Conservation (phyloP, 2,329 filamentous ascomycete genomes). For the Alternaria sp. region DNA sequence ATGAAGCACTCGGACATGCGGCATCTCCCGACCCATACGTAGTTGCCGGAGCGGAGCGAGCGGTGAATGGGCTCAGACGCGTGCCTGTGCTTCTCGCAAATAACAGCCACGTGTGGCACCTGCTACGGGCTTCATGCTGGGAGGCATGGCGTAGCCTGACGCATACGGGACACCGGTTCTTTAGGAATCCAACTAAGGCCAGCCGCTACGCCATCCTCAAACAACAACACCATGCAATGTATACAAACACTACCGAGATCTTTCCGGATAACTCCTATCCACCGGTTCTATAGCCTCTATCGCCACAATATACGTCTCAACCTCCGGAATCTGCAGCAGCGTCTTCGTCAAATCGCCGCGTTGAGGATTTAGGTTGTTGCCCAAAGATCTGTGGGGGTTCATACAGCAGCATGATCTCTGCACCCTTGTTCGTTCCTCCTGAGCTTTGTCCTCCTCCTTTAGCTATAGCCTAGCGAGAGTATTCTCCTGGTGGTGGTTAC, state of each 20-base stretch:
- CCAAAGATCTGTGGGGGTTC: background rate
- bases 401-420: background rate
- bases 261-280: background rate
- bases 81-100: conserved; percentile 1
- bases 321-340: background rate
- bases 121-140: conserved; percentile 18
- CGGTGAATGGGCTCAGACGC: background rate
- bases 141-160: conserved; percentile 11
- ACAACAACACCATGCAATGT: conserved; percentile 11
- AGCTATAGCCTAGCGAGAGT: background rate
- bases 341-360: background rate
- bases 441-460: background rate
- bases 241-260: background rate
- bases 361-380: background rate
- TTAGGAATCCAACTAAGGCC: conserved; percentile 9
- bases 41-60: background rate
- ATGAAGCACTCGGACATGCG: conserved; percentile 4
- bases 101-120: conserved; percentile 2
- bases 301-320: conserved; percentile 2
- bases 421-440: background rate
- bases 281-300: background rate
- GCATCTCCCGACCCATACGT: background rate
- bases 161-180: conserved; percentile 15
- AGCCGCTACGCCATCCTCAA: conserved; percentile 10
- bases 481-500: background rate